phyloP scores from a whole-genome alignment of 441 rosid species.

The Syzygium syzygioides region DNA sequence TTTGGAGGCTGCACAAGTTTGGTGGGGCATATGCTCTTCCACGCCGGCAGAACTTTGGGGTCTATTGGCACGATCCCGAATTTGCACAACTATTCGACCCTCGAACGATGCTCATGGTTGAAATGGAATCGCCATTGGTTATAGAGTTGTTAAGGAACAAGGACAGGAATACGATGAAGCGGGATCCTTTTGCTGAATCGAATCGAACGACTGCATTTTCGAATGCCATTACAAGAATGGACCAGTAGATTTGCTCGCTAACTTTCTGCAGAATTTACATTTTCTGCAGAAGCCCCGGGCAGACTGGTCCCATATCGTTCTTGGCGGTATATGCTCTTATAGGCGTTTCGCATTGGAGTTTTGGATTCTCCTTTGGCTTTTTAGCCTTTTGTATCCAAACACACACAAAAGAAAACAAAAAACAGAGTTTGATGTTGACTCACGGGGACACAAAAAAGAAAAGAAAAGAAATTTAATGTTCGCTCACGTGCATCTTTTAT shows the following conservation, averaged over 20 bases:
- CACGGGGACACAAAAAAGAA: neutral
- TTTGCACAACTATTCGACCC: neutral
- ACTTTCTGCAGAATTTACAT: neutral
- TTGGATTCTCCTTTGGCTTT: neutral
- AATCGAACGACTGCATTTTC: neutral
- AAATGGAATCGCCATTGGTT: neutral
- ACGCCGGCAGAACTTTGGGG: neutral
- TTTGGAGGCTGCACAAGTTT: neutral
- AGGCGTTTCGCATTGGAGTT: neutral
- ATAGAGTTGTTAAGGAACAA: neutral
- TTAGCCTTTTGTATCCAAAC: neutral
- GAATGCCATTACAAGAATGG: neutral
- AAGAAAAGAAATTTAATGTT: neutral
- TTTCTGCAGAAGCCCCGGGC: neutral
- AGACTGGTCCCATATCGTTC: neutral
- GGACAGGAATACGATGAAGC: neutral
- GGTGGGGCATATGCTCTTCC: neutral
- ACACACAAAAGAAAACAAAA: neutral
- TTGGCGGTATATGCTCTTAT: neutral
- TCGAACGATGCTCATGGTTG: neutral
- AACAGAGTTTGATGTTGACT: no score
- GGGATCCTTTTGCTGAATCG: neutral
- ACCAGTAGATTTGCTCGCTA: neutral
- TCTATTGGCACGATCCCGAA: neutral
- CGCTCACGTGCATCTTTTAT: neutral